Base-by-base conservation (phyloP, 371 early-diverging fungal genomes). In the Rhizopus delemar region DNA sequence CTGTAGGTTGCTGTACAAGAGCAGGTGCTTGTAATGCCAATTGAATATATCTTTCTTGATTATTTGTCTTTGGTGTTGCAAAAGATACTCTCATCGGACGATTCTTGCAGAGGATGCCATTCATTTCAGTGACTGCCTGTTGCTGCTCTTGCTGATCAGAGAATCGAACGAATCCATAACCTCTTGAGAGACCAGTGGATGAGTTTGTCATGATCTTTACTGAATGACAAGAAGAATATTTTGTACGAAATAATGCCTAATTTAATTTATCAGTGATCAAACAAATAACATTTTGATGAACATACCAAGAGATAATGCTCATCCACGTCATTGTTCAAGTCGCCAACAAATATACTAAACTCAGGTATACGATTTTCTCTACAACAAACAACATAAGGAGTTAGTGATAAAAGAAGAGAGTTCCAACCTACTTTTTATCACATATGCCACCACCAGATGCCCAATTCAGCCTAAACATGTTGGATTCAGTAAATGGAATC, bases 391-490 rank as follows among this genome's bases (percentile, higher is more conserved):
- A 46, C 13, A 34, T 65, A 41, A 38, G 34, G 45, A 34, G 61
- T 51, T 36, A 13, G 45, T 43, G 34, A 13, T 49, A 32, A 56
- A 38, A 59, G 15, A 59, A 34, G 12, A 22, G 22, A 22, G 22
- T 22, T 22, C 13, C 11, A 16, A 5, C 63, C 48, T 74, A 76
- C 77, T 74, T 78, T 66, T 65, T 67, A 57, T 75, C 76, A 43
- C 53, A 72, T 33, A 78, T 67, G 41, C 83, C 86, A 43, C 87
- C 89, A 36, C 94, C 93, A 5, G 88, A 80, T 15, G 96, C 93
- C 94, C 94, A 93, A 75, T 97, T 97, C 41, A 97, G 84, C 49
- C 89, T 86, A 80, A 95, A 95, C 8, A 39, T 7, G n/a, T 80
- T 62, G 38, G 85, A 82, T 64, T 83, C 79, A 12, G 93, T 86